These are phyloP conservation scores for Penicillium thymicola DNA, from an alignment of 2,329 filamentous ascomycete species.

Conservation along the genomic window DNA sequence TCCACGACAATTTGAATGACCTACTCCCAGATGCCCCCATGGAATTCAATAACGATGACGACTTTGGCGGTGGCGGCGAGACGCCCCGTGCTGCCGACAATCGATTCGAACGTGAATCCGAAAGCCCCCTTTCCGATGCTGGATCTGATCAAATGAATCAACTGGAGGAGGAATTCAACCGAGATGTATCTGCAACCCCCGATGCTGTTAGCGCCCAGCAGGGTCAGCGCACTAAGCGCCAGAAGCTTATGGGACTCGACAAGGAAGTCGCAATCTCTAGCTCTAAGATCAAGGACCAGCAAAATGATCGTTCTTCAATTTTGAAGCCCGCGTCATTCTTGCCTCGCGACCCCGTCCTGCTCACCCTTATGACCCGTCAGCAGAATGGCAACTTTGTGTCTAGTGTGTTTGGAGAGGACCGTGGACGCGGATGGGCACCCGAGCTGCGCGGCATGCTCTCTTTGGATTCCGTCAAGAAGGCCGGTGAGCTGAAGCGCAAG, in stretches of 20 bases:
- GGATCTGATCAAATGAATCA: constrained; percentile 61
- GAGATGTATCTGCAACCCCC: constrained; percentile 22
- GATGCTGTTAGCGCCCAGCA: constrained; percentile 59
- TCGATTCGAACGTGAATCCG: constrained; percentile 61
- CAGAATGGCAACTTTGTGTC: constrained; percentile 86
- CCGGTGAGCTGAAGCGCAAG: constrained; percentile 87
- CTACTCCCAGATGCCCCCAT: constrained; percentile 56
- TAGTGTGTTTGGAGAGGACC: constrained; percentile 77
- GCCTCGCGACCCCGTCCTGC: constrained; percentile 78
- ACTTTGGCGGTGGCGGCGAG: constrained; percentile 55
- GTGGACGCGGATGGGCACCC: constrained; percentile 79
- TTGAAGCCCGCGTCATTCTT: constrained; percentile 78
- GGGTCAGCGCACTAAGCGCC: constrained; percentile 72
- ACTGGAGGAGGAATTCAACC: constrained; percentile 42
- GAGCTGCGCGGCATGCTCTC: constrained; percentile 92
- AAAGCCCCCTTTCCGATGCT: constrained; percentile 68
- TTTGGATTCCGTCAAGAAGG: constrained; percentile 71
- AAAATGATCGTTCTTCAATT: constrained; percentile 81
- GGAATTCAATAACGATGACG: constrained; percentile 49
- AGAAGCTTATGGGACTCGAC: constrained; percentile 80
- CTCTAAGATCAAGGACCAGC: constrained; percentile 78
- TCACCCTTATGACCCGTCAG: constrained; percentile 88
- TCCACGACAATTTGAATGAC: constrained; percentile 57
- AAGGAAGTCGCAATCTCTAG: constrained; percentile 72
- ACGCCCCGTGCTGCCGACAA: constrained; percentile 46